These are phyloP conservation scores for Pythium rishiriense DNA, from an alignment of 352 stramenopile species.

Conservation along the genomic window DNA sequence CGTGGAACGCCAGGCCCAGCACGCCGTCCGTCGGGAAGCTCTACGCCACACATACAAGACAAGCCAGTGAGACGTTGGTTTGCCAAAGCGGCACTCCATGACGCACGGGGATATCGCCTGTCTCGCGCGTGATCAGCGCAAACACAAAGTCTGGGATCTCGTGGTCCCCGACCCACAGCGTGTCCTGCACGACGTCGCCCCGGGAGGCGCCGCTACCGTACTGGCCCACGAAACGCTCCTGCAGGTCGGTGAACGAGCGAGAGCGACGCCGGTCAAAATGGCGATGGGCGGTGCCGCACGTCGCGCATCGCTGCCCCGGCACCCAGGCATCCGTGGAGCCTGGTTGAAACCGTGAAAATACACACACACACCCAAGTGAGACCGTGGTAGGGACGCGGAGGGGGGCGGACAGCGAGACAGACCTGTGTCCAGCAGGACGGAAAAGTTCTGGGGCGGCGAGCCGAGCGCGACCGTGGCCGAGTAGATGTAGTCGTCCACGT, in stretches of 20 bases:
- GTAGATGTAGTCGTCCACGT: conserved; percentile 36
- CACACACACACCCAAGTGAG: neutral
- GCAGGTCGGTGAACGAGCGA: conserved; percentile 27
- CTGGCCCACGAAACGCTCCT: conserved; percentile 38
- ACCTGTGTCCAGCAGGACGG: conserved; percentile 38
- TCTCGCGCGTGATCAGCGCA: conserved; percentile 46
- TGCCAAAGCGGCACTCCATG: too few species aligned
- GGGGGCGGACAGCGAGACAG: too few species aligned
- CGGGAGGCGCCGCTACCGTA: conserved; percentile 55
- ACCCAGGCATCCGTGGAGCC: conserved; percentile 45
- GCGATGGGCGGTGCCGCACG: conserved; percentile 50
- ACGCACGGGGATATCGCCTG: conserved; percentile 44
- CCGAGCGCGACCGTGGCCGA: conserved; percentile 28
- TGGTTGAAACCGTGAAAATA: neutral
- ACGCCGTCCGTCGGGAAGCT: conserved; percentile 56
- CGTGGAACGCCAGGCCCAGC: conserved; percentile 47
- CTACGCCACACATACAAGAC: conserved; percentile 12
- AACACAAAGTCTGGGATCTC: conserved; percentile 35
- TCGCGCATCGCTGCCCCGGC: conserved; percentile 37
- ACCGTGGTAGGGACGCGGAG: too few species aligned
- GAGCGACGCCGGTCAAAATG: conserved; percentile 40
- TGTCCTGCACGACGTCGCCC: conserved; percentile 37
- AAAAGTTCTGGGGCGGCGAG: conserved; percentile 39
- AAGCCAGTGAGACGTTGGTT: too few species aligned
- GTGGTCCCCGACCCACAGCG: conserved; percentile 39